Base-by-base conservation (phyloP, 2,329 filamentous ascomycete genomes). In the Macrophomina phaseolina region DNA sequence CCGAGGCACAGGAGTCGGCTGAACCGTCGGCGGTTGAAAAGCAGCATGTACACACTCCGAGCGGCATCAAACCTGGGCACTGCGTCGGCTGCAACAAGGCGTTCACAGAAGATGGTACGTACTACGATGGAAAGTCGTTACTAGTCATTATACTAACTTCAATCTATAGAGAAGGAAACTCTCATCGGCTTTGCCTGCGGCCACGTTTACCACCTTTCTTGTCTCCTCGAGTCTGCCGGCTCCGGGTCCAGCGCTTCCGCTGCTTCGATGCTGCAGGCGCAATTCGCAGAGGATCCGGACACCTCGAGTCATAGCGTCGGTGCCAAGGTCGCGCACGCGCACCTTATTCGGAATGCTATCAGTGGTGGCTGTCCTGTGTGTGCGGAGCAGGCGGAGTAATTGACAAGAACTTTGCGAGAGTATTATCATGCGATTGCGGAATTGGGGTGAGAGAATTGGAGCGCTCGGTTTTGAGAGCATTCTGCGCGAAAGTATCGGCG, bases 301-400 rank as follows among this genome's bases (percentile, higher is more conserved):
- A 64, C 51, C 3, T 78, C 76, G 74, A 84, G 86, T 7, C 84
- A 90, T 66, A 92, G 90, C 64, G 89, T 98, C 6, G 91, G 92
- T 0, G 88, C 90, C 36, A 97, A 97, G 79, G 93, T 97, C 34
- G 95, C 91, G 70, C 92, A 93, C 75, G 93, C 94, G 46, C 86
- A 93, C 69, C 77, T 97, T 65, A 79, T 97, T 68, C 85, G 89
- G 71, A 91, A 94, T 72, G 87, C 87, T 68, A 84, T 94, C 42
- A 81, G 83, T 53, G 85, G 84, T 8, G 90, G 89, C 0, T 92
- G 90, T 49, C 52, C 61, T 30, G 51, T 68, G 23, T 70, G 68
- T 51, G 52, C 56, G 6, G 65, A 63, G 48, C 28, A 40, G 3
- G 38, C 36, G 16, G 65, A 67, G 48, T 60, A 67, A n/a, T 32